Evolutionary conservation across 257 asterid genomes (phyloP).

Genomic region (Salvia miltiorrhiza): DNA sequence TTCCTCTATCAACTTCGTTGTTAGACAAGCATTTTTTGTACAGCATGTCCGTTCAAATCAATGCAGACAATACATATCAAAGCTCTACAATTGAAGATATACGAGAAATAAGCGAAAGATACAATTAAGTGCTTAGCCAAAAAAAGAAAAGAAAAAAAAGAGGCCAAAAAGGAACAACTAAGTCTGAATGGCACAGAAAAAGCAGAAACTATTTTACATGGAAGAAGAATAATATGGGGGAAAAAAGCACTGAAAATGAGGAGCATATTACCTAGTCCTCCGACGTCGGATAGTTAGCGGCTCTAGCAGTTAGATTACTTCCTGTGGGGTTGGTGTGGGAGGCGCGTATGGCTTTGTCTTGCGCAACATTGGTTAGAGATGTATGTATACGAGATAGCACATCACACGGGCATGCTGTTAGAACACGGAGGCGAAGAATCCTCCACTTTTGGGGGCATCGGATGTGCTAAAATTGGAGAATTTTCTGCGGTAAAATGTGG

Average conservation of each 20-base stretch:
- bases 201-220: constrained; percentile 35
- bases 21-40: constrained; percentile 22
- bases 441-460: constrained; percentile 16
- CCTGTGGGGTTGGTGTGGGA: constrained; percentile 22
- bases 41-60: constrained; percentile 19
- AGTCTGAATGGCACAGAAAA: constrained; percentile 14
- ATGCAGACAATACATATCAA: constrained; percentile 20
- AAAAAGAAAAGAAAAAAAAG: not conserved
- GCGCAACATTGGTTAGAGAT: constrained; percentile 30
- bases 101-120: not conserved
- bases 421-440: constrained; percentile 6
- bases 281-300: constrained; percentile 29
- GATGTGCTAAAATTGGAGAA: not conserved
- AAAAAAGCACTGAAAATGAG: constrained; percentile 9
- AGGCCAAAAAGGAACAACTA: not conserved
- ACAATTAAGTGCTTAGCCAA: not conserved
- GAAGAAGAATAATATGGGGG: not conserved
- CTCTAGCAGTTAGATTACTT: constrained; percentile 42
- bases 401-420: constrained; percentile 16
- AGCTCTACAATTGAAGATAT: constrained; percentile 32
- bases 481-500: constrained; percentile 10
- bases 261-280: constrained; percentile 24
- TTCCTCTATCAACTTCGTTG: constrained; percentile 3
- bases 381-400: constrained; percentile 16
- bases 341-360: constrained; percentile 25